Evolutionary conservation across 23 red algal species (phyloP).

Genomic region (Gracilaria vermiculophylla): DNA sequence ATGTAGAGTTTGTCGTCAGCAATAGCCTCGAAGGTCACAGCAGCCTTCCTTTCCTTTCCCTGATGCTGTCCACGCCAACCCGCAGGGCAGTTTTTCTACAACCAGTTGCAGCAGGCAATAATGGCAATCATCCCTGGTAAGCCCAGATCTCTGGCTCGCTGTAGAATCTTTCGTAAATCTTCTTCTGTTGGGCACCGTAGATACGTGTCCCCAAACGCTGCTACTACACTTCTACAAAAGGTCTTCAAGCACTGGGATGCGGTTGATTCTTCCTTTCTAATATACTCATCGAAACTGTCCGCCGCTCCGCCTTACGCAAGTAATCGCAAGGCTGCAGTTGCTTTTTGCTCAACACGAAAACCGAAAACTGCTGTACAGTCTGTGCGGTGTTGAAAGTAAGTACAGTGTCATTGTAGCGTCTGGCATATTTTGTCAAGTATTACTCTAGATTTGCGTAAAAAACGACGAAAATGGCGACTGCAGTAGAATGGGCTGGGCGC

Average conservation of each 20-base stretch:
- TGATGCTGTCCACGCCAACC: neutral
- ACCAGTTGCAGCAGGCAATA: conserved; percentile 25
- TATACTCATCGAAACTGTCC: conserved; percentile 9
- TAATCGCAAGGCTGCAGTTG: too few relatives aligned
- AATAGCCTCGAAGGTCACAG: too few relatives aligned
- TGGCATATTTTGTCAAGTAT: neutral
- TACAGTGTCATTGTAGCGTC: neutral
- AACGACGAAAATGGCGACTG: neutral
- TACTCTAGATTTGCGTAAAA: neutral
- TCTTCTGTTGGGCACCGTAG: too few relatives aligned
- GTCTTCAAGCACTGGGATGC: too few relatives aligned
- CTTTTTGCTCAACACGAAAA: too few relatives aligned
- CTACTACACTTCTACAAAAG: too few relatives aligned
- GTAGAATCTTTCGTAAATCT: too few relatives aligned
- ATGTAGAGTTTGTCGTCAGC: too few relatives aligned
- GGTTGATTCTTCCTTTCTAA: neutral
- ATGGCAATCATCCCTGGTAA: conserved; percentile 20
- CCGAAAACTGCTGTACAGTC: too few relatives aligned
- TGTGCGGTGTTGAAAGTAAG: conserved; percentile 39
- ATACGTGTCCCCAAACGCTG: too few relatives aligned
- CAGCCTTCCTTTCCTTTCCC: conserved; percentile 13
- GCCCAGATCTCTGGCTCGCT: neutral
- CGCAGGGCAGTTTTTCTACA: conserved; percentile 9
- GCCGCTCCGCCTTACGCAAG: conserved; percentile 5
- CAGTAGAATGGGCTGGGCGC: neutral